phyloP scores from a whole-genome alignment of 345 rosid species.

The Acer saccharum region DNA sequence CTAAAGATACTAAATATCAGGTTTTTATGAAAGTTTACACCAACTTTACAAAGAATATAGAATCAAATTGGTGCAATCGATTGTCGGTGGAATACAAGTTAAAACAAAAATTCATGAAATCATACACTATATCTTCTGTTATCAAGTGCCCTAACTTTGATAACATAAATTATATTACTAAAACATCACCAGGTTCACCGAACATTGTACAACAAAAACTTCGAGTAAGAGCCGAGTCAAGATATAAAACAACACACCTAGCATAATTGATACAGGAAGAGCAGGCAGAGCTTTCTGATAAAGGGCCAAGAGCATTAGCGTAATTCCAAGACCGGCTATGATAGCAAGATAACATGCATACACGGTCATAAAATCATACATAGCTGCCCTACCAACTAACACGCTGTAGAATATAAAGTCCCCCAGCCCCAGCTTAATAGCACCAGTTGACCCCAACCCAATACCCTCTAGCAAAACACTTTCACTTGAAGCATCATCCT shows the following conservation, averaged over 20 bases:
- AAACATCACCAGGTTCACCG: slow-evolving; percentile 83
- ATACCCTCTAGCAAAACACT: slow-evolving; percentile 69
- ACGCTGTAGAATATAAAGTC: slow-evolving; percentile 96
- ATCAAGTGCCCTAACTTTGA: slow-evolving; percentile 1
- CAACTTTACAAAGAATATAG: neutral
- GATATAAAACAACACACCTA: slow-evolving; percentile 83
- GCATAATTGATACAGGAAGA: slow-evolving; percentile 79
- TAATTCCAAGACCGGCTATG: slow-evolving; percentile 90
- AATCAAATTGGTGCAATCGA: neutral
- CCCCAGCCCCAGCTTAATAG: slow-evolving; percentile 90
- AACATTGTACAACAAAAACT: slow-evolving; percentile 71
- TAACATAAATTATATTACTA: slow-evolving; percentile 30
- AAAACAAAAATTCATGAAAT: slow-evolving; percentile 18
- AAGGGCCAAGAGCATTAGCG: slow-evolving; percentile 75
- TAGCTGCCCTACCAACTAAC: slow-evolving; percentile 90
- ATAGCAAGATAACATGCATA: slow-evolving; percentile 94
- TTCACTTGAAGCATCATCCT: slow-evolving; percentile 39
- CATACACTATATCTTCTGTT: neutral
- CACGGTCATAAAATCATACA: slow-evolving; percentile 94
- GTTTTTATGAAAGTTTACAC: neutral
- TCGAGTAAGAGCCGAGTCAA: slow-evolving; percentile 71
- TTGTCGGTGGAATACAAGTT: slow-evolving; percentile 4
- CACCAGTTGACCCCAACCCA: slow-evolving; percentile 89
- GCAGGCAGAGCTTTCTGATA: slow-evolving; percentile 93
- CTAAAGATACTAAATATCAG: neutral